Conservation (phyloP, 1,139 yeast genomes). For the Yamadazyma jaroonii region DNA sequence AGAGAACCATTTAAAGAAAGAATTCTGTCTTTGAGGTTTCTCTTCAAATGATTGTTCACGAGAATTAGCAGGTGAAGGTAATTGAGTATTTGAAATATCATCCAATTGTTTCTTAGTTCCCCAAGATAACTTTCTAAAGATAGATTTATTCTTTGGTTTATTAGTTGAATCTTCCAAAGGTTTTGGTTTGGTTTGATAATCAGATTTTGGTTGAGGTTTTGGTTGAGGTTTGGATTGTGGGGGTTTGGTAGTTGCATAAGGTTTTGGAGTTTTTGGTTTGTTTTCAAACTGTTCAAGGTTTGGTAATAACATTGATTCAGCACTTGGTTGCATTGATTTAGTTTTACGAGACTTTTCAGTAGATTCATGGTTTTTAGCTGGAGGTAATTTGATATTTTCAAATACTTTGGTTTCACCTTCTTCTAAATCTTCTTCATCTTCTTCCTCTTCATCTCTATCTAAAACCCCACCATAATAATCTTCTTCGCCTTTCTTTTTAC, state of each 20-base stretch:
- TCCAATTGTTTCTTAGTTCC: slow-evolving; percentile 41
- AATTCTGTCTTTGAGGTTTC: slow-evolving; percentile 18
- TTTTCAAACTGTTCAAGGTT: slow-evolving; percentile 11
- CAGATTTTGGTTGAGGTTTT: slow-evolving; percentile 10
- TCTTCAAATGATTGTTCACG: slow-evolving; percentile 33
- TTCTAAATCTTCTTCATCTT: slow-evolving; percentile 20
- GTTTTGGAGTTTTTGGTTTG: slow-evolving; percentile 5
- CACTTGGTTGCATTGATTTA: slow-evolving; percentile 33
- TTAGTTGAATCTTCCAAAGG: slow-evolving; percentile 21
- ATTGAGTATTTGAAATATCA: slow-evolving; percentile 20
- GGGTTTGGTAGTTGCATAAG: slow-evolving; percentile 25
- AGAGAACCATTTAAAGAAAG: slow-evolving; percentile 47
- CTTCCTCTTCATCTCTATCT: slow-evolving; percentile 16
- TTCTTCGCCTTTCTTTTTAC: slow-evolving; percentile 21
- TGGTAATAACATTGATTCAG: slow-evolving; percentile 40
- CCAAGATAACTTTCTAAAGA: slow-evolving; percentile 66
- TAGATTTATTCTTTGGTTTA: slow-evolving; percentile 39
- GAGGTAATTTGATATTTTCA: slow-evolving; percentile 46
- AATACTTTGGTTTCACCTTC: slow-evolving; percentile 29
- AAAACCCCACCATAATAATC: slow-evolving; percentile 19
- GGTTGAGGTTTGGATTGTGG: slow-evolving; percentile 5
- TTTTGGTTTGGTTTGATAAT: slow-evolving; percentile 8
- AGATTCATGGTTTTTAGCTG: slow-evolving; percentile 16
- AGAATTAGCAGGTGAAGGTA: slow-evolving; percentile 42
- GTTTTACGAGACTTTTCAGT: slow-evolving; percentile 11